Base-by-base conservation (phyloP, 352 stramenopile species). In the Phytopythium mirpurense region DNA sequence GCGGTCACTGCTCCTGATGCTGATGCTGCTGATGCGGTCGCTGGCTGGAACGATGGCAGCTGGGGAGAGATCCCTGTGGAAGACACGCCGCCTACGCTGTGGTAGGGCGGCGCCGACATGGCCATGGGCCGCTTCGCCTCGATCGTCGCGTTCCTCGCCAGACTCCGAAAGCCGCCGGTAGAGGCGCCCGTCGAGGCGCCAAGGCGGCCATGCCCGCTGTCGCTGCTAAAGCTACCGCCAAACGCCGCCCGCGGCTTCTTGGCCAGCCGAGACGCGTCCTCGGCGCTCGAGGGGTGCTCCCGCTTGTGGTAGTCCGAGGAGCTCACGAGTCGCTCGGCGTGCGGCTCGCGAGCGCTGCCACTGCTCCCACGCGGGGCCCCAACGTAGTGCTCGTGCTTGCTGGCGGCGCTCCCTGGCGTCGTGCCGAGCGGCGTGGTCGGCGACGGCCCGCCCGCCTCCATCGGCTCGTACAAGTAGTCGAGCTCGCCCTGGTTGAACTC, bases 401-500 rank as follows among this genome's bases (percentile, higher is more conserved):
- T 31, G 48, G 74, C 59, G 37, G 57, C 49, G 54, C 51, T 62
- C 18, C 32, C 50, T 21, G 44, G 19, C 14, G 46, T 52, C 9
- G 61, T 70, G 1, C 57, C 68, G 32, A 78, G 59, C 40, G 72
- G 70, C n/a, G 67, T 81, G 32, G 70, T 78, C 21, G 74, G 66
- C 0, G 71, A 80, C 24, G 67, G 62, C 8, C 65, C 65, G 35
- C 67, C 57, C 1, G 69, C 61, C 31, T 85, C 76, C 50, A 89
- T 83, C 9, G 78, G 54, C 10, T 72, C 76, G 53, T 78, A 86
- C 26, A 91, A 56, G 59, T 88, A 89, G 47, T 91, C 78, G 50
- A 91, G 62, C 45, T 91, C 81, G 24, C 64, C 65, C 40, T 90
- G 78, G 61, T 86, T 87, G 56, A 91, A 72, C 48, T 89, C 78